These are phyloP conservation scores for Kalaharituber pfeilii DNA, from an alignment of 2,329 filamentous ascomycete genomes.

Conservation along the genomic window DNA sequence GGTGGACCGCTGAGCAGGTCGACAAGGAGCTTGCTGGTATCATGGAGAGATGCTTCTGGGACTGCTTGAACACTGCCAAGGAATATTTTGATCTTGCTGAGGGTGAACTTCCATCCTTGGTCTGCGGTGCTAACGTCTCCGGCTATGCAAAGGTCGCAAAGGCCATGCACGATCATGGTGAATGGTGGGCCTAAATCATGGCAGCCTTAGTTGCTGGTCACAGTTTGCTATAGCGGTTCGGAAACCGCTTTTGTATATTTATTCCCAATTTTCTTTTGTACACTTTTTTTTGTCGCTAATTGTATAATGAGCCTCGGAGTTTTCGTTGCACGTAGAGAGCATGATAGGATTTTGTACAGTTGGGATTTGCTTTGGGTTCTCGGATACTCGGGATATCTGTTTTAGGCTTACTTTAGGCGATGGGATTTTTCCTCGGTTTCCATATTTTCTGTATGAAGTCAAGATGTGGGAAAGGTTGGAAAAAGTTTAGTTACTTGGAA, in stretches of 20 bases:
- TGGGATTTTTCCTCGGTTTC: no score
- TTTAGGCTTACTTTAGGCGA: no score
- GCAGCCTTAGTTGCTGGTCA: not conserved
- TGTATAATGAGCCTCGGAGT: no score
- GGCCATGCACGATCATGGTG: constrained; percentile 91
- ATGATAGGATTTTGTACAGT: no score
- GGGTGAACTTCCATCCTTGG: constrained; percentile 72
- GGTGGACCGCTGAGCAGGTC: constrained; percentile 78
- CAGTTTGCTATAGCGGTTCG: not conserved
- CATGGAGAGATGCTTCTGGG: constrained; percentile 87
- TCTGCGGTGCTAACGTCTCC: constrained; percentile 91
- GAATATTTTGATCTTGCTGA: constrained; percentile 65
- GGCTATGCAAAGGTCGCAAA: constrained; percentile 91
- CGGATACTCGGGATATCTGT: no score
- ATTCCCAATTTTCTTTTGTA: not conserved
- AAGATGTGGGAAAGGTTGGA: no score
- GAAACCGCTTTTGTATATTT: not conserved
- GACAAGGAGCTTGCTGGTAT: constrained; percentile 80
- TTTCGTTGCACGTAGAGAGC: no score
- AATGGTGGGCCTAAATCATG: constrained; percentile 45
- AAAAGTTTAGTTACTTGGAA: no score
- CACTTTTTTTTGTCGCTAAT: not conserved
- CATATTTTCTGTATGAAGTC: no score
- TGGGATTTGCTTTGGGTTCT: no score
- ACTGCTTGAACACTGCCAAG: constrained; percentile 74